Percentiles rank a stretch among this genome's conserved stretches.
phyloP scores from a whole-genome alignment of 768 basidiomycete genomes.

The Russula earlei region DNA sequence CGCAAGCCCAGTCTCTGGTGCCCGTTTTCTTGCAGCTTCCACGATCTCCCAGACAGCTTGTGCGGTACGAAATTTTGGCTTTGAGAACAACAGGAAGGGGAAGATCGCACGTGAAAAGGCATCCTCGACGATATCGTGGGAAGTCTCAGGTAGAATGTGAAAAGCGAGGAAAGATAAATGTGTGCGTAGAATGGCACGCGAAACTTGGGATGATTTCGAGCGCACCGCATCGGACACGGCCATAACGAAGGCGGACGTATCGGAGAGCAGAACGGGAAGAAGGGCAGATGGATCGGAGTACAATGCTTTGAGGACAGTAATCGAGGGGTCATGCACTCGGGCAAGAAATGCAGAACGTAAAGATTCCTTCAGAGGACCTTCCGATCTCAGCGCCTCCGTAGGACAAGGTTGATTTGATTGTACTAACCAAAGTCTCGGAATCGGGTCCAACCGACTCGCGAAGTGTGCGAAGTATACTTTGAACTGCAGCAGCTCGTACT shows the following conservation, averaged over 20 bases:
- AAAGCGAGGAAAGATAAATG: constrained; percentile 50
- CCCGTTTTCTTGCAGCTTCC: constrained; percentile 26
- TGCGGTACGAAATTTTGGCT: constrained; percentile 55
- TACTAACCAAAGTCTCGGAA: constrained; percentile 36
- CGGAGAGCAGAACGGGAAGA: constrained; percentile 35
- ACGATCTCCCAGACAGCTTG: constrained; percentile 68
- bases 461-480: constrained; percentile 39
- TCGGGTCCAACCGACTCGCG: constrained; percentile 24
- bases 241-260: constrained; percentile 38
- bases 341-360: constrained; percentile 56
- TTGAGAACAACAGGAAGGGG: constrained; percentile 67
- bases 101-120: constrained; percentile 52
- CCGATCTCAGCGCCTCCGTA: neutral
- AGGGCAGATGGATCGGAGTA: constrained; percentile 46
- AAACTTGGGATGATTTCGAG: constrained; percentile 22
- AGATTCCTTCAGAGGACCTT: constrained; percentile 34
- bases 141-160: constrained; percentile 32
- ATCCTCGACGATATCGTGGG: constrained; percentile 17
- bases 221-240: constrained; percentile 32
- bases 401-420: neutral
- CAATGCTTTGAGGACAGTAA: constrained; percentile 53
- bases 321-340: constrained; percentile 57
- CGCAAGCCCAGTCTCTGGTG: constrained; percentile 16
- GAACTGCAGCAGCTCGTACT: constrained; percentile 51
- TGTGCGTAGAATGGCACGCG: constrained; percentile 44